These are phyloP conservation scores for Curvularia verruculosa DNA, from an alignment of 2,329 filamentous ascomycete species.

Conservation along the genomic window DNA sequence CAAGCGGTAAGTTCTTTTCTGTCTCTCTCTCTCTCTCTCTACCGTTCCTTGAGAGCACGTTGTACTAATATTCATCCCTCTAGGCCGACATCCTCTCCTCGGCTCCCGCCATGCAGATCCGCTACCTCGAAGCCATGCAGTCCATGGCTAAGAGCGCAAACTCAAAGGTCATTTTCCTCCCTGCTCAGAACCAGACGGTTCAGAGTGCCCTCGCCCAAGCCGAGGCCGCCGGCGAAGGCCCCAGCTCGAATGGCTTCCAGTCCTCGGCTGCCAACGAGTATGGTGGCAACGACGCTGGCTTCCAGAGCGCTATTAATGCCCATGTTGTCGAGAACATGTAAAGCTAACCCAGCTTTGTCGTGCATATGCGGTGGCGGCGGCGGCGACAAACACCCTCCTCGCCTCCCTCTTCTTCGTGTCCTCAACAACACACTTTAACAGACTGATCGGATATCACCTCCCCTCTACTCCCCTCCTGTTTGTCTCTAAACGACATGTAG, in stretches of 20 bases:
- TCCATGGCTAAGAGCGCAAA: slow-evolving; percentile 95
- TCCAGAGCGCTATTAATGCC: slow-evolving; percentile 82
- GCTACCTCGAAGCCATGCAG: slow-evolving; percentile 97
- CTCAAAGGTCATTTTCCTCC: slow-evolving; percentile 66
- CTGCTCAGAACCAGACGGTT: slow-evolving; percentile 56
- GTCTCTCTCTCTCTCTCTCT: neutral
- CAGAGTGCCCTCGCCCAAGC: slow-evolving; percentile 58
- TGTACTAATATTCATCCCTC: neutral
- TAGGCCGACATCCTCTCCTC: slow-evolving; percentile 75
- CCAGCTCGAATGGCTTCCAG: slow-evolving; percentile 53
- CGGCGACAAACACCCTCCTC: too few species aligned
- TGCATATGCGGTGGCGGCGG: too few species aligned
- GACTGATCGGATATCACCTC: neutral
- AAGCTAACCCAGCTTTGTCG: too few species aligned
- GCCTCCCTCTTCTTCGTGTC: neutral
- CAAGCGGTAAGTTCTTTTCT: slow-evolving; percentile 3
- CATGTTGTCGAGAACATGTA: slow-evolving; percentile 85
- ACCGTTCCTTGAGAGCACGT: too few species aligned
- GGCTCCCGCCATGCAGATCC: slow-evolving; percentile 80
- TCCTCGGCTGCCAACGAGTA: slow-evolving; percentile 41
- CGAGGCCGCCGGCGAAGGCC: slow-evolving; percentile 62
- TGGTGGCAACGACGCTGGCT: slow-evolving; percentile 57
- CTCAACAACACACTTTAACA: neutral
- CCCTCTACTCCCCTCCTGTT: too few species aligned
- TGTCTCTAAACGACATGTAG: neutral